Conservation (phyloP, 2,329 filamentous ascomycete species). For the Colletotrichum liriopes region DNA sequence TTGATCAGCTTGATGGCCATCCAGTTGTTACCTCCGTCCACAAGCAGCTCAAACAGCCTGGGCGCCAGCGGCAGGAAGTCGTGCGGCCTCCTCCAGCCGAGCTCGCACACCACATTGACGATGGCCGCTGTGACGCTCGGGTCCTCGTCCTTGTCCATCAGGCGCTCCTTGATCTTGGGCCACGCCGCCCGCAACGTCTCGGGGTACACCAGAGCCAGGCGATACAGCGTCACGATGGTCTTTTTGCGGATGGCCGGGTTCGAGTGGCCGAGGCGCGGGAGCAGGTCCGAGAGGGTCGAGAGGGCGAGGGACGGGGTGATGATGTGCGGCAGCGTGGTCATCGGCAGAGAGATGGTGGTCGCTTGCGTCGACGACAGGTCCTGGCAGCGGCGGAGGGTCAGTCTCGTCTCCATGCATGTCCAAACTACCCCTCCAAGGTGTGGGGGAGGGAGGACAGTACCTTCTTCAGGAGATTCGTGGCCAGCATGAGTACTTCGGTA, state of each 20-base stretch:
- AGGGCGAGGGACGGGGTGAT: conserved; percentile 94
- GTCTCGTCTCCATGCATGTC: neutral
- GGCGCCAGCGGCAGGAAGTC: conserved; percentile 95
- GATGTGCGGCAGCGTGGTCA: conserved; percentile 92
- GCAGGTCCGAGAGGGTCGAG: conserved; percentile 87
- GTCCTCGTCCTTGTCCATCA: conserved; percentile 93
- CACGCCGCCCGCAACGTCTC: conserved; percentile 93
- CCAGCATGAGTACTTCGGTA: conserved; percentile 97
- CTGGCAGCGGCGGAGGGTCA: conserved; percentile 55
- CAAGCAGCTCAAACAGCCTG: conserved; percentile 90
- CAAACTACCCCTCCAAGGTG: neutral
- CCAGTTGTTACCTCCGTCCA: conserved; percentile 97
- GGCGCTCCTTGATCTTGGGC: conserved; percentile 96
- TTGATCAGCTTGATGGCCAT: conserved; percentile 99
- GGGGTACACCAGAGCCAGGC: conserved; percentile 94
- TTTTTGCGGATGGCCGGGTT: conserved; percentile 93
- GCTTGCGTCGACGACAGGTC: conserved; percentile 82
- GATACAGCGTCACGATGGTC: conserved; percentile 93
- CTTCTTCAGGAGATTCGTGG: conserved; percentile 97
- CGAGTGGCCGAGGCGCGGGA: conserved; percentile 90
- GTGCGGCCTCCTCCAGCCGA: conserved; percentile 93
- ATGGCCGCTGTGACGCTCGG: conserved; percentile 95
- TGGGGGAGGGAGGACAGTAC: conserved; percentile 55
- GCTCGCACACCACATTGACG: conserved; percentile 95
- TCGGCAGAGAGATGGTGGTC: conserved; percentile 86